Evolutionary conservation across 225 moss, liverwort and hornwort genomes (phyloP).

Genomic region (Polytrichum formosum): DNA sequence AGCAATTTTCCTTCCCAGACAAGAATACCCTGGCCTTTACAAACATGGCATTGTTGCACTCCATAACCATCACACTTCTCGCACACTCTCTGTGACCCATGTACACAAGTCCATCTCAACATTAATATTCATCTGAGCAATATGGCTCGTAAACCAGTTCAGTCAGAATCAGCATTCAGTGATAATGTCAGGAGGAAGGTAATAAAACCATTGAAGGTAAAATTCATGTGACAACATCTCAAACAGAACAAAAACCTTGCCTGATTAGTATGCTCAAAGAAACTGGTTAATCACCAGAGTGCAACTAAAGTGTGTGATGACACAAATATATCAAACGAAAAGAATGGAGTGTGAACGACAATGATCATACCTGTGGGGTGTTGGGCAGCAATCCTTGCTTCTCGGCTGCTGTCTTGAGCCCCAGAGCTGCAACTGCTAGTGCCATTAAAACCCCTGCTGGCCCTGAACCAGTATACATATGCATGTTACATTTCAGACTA

Average conservation of each 20-base stretch:
- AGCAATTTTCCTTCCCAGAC: slow-evolving; percentile 77
- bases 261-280: too few relatives aligned
- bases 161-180: too few relatives aligned
- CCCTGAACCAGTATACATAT: slow-evolving; percentile 29
- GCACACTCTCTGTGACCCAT: slow-evolving; percentile 58
- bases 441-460: slow-evolving; percentile 80
- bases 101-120: neutral
- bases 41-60: slow-evolving; percentile 75
- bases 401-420: slow-evolving; percentile 77
- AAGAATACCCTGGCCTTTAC: slow-evolving; percentile 61
- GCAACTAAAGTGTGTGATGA: too few relatives aligned
- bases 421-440: slow-evolving; percentile 70
- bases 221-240: too few relatives aligned
- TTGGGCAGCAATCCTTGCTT: slow-evolving; percentile 42
- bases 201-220: too few relatives aligned
- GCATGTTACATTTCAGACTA: too few relatives aligned
- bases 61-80: slow-evolving; percentile 82
- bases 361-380: slow-evolving; percentile 40
- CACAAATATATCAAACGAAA: too few relatives aligned
- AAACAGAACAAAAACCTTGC: too few relatives aligned
- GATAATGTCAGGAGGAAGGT: too few relatives aligned
- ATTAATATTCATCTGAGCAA: neutral
- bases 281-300: too few relatives aligned
- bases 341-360: too few relatives aligned
- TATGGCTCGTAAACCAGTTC: too few relatives aligned